Evolutionary conservation across 192 early-diverging fungal genomes (phyloP).

Genomic region (Rhizophagus sp.): DNA sequence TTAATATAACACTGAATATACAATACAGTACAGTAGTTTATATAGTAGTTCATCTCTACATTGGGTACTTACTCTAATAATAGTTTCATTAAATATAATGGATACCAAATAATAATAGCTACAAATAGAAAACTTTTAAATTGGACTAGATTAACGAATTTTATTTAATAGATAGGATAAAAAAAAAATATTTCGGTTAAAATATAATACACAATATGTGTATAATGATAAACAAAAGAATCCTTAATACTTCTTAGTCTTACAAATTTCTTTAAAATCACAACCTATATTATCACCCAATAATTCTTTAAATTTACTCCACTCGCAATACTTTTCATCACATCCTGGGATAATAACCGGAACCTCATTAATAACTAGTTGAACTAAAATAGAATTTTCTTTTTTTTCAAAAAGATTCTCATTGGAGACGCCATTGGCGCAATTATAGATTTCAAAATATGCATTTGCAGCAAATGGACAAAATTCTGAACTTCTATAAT

Average conservation of each 20-base stretch:
- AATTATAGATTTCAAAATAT: slow-evolving; percentile 28
- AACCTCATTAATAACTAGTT: not conserved
- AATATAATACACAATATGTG: too few species aligned
- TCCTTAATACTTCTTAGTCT: not conserved
- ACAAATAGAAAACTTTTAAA: too few species aligned
- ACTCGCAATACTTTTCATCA: slow-evolving; percentile 1
- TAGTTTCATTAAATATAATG: too few species aligned
- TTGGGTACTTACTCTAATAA: too few species aligned
- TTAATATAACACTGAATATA: too few species aligned
- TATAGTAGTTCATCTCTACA: too few species aligned
- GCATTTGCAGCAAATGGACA: slow-evolving; percentile 11
- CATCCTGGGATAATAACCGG: slow-evolving; percentile 12
- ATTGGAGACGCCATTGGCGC: not conserved
- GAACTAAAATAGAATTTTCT: not conserved
- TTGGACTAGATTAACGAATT: too few species aligned
- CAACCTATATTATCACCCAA: not conserved
- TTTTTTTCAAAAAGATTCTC: not conserved
- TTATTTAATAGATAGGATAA: too few species aligned
- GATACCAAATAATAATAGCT: too few species aligned
- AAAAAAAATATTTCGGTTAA: too few species aligned
- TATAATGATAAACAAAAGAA: too few species aligned
- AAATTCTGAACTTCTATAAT: not conserved
- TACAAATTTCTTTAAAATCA: slow-evolving; percentile 20
- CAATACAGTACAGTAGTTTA: too few species aligned
- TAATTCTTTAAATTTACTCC: slow-evolving; percentile 15